A percentile compares a stretch with the other conserved stretches of the same genome.
These are phyloP conservation scores for Backusella psychrophila DNA, from an alignment of 192 early-diverging fungal genomes.

Conservation along the genomic window DNA sequence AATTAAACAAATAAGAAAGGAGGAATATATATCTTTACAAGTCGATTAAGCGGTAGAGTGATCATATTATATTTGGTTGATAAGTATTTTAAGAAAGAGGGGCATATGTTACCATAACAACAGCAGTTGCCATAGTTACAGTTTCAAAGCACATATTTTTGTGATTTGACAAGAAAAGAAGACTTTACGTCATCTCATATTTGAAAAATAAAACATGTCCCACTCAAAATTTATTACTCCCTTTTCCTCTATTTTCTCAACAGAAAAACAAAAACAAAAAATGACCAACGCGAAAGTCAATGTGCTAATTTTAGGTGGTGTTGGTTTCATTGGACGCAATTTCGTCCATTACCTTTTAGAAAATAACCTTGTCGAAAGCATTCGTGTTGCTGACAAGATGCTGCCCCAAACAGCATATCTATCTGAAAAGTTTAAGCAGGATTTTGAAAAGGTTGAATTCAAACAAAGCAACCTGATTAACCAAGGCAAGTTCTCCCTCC, in stretches of 20 bases:
- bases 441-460: slow-evolving; percentile 76
- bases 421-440: slow-evolving; percentile 54
- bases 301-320: slow-evolving; percentile 79
- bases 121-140: too few relatives aligned
- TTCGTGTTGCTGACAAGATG: slow-evolving; percentile 81
- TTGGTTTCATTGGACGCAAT: slow-evolving; percentile 84
- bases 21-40: neutral
- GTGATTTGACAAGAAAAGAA: neutral
- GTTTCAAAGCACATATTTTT: too few relatives aligned
- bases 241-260: neutral
- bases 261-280: neutral
- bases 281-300: slow-evolving; percentile 31
- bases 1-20: neutral
- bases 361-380: slow-evolving; percentile 56
- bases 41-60: neutral
- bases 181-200: neutral
- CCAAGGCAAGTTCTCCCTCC: slow-evolving; percentile 44
- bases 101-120: too few relatives aligned
- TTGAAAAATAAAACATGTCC: neutral
- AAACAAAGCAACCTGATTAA: slow-evolving; percentile 76
- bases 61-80: neutral
- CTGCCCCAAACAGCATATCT: slow-evolving; percentile 81
- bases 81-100: too few relatives aligned
- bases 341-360: slow-evolving; percentile 68
- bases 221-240: neutral